Base-by-base conservation (phyloP, 345 rosid genomes). In the Populus pruinosa region DNA sequence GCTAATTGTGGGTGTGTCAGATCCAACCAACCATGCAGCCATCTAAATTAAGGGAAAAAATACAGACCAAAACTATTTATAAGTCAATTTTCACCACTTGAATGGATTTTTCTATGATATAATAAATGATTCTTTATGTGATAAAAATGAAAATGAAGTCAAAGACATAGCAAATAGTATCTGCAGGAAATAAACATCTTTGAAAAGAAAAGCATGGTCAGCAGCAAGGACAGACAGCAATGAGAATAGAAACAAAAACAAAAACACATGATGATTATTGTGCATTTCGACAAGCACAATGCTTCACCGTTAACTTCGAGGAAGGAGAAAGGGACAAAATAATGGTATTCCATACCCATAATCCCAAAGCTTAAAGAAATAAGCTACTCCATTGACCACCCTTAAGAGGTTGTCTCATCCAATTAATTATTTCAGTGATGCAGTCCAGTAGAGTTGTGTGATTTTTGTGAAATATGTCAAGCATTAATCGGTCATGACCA, bases 1-100 rank as follows among this genome's bases (percentile, higher is more conserved):
- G 35, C 43, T 72, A 70, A 79, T 82, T 53, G 78, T 71, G 81
- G 67, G 39, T 65, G 72, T 74, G 83, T 84, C 80, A 82, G 56
- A 80, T 81, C 81, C 82, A 70, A 79, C 78, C 53, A 65, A 53
- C 63, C 25, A 73, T 47, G 49, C 59, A 49, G 49, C 18, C 33
- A 70, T n/a, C 35, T 59, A 61, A 6, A 41, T 35, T 3, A 25
- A 13, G 16, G 61, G 36, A 14, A 4, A 25, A 27, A 20, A 13
- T 5, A 2, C 16, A 64, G 7, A 74, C 36, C 55, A 68, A 53
- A 16, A 72, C 56, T 71, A 35, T 71, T 70, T 27, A 69, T 36
- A 63, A 69, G 59, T 62, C n/a, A 41, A 39, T 33, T 43, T 64
- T 53, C 62, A 50, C 27, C 63, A 20, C 47, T 62, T 39, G 14